Evolutionary conservation across 441 rosid genomes (phyloP), one percentile per base, ranked within the genome.

Genomic region (Corymbia calophylla): DNA sequence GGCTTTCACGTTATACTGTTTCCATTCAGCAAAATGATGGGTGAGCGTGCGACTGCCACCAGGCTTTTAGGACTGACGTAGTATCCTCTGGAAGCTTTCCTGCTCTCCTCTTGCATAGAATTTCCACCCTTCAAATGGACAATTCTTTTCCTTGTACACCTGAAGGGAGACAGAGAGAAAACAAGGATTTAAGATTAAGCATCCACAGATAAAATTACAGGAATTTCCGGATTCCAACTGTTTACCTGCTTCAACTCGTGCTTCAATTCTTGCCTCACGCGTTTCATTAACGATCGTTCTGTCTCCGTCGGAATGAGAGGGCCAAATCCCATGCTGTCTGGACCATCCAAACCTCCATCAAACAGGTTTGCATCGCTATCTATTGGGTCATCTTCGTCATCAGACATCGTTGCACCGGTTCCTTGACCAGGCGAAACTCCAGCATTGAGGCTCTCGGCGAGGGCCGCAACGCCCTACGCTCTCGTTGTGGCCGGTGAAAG

Each of bases 341-440:
- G 55, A 12, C 95, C 97, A 6, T 98, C 99, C 91, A 97, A 90
- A 87, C 96, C 91, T 86, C 95, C 97, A 91, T 96, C 99, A 53
- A 94, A 97, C 94, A 98, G 87, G 94, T 95, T 96, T 87, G 95
- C 93, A 88, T 97, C 99, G 15, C 99, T 95, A 66, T 97, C 99
- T 58, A 94, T 96, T 93, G 95, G 99, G 89, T 98, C 99, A 15
- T 98, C 99, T 13, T 98, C 99, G 48, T 97, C 99, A 62, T 98
- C 99, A 0, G 99, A 98, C 99, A 98, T 98, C 77, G 99, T 97
- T 60, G 98, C 99, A 7, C 99, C 99, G 9, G 95, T 96, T 7
- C 99, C 99, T 94, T 98, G 98, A 8, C 98, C 99, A 0, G 99
- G 98, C 88, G 99, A 96, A 90, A 97, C 97, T 92, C 99, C 99